A percentile compares a stretch with the other conserved stretches of the same genome.
phyloP scores from a whole-genome alignment of 495 filamentous ascomycete genomes.

The Penicillium turbatum region DNA sequence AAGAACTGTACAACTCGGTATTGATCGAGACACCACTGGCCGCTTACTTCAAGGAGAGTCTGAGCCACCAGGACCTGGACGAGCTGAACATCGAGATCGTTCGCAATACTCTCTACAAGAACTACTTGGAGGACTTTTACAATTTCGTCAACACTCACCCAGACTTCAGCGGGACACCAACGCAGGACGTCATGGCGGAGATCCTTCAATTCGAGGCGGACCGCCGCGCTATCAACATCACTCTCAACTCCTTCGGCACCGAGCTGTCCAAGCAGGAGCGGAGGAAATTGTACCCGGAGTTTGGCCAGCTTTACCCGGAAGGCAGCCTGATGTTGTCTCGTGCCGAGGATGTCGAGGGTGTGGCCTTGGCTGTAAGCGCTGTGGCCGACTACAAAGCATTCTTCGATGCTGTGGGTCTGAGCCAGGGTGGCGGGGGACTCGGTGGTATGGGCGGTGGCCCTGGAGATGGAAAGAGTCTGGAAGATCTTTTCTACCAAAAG shows the following conservation, averaged over 20 bases:
- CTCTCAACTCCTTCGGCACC: conserved; percentile 96
- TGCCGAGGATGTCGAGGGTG: conserved; percentile 91
- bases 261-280: conserved; percentile 91
- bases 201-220: conserved; percentile 96
- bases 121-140: conserved; percentile 97
- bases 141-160: conserved; percentile 81
- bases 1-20: conserved; percentile 97
- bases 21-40: conserved; percentile 94
- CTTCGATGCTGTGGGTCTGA: conserved; percentile 88
- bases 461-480: conserved; percentile 80
- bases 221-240: conserved; percentile 96
- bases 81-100: conserved; percentile 99
- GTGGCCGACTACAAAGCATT: conserved; percentile 87
- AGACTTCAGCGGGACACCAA: conserved; percentile 81
- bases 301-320: conserved; percentile 88
- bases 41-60: conserved; percentile 91
- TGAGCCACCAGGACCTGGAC: conserved; percentile 93
- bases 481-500: conserved; percentile 98
- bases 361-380: conserved; percentile 86
- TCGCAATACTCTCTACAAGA: conserved; percentile 98
- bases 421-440: conserved; percentile 64
- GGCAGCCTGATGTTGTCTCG: conserved; percentile 92
- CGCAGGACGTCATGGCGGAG: conserved; percentile 89
- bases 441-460: conserved; percentile 81
- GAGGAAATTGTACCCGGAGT: conserved; percentile 92